phyloP scores from a whole-genome alignment of 257 asterid species.

The Solanum pennellii region DNA sequence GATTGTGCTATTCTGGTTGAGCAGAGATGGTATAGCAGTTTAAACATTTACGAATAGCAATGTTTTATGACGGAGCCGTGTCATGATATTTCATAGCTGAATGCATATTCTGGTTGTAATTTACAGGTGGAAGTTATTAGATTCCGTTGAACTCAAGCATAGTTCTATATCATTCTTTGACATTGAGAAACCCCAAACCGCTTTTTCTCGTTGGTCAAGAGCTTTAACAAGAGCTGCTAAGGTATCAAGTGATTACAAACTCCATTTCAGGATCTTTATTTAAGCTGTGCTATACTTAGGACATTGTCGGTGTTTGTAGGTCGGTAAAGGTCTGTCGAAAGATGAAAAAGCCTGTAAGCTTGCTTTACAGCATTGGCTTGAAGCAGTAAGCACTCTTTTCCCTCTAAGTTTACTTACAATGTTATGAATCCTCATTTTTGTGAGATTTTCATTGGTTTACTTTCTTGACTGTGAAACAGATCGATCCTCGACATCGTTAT shows the following conservation, averaged over 20 bases:
- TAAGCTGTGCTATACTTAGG: not conserved
- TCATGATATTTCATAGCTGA: not conserved
- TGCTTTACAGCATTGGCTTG: conserved; percentile 89
- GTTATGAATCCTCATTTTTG: not conserved
- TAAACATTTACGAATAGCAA: not conserved
- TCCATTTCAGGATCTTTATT: not conserved
- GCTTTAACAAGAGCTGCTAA: conserved; percentile 26
- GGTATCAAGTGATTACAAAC: not conserved
- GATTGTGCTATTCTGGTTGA: conserved; percentile 84
- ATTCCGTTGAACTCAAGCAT: conserved; percentile 67
- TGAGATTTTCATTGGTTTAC: not conserved
- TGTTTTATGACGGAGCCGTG: not conserved
- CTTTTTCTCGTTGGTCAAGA: conserved; percentile 29
- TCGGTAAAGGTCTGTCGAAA: conserved; percentile 76
- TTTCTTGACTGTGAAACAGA: conserved; percentile 16
- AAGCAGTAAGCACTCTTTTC: conserved; percentile 55
- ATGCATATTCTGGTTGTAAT: not conserved
- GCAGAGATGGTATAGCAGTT: conserved; percentile 57
- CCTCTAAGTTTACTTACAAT: not conserved
- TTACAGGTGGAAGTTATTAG: conserved; percentile 83
- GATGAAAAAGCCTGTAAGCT: conserved; percentile 73
- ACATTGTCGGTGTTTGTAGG: conserved; percentile 18
- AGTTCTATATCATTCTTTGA: conserved; percentile 31
- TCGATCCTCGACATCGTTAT: conserved; percentile 83
- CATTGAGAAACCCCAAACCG: conserved; percentile 21